phyloP scores from a whole-genome alignment of 1,284 basidiomycete species.

The Somion occarium region DNA sequence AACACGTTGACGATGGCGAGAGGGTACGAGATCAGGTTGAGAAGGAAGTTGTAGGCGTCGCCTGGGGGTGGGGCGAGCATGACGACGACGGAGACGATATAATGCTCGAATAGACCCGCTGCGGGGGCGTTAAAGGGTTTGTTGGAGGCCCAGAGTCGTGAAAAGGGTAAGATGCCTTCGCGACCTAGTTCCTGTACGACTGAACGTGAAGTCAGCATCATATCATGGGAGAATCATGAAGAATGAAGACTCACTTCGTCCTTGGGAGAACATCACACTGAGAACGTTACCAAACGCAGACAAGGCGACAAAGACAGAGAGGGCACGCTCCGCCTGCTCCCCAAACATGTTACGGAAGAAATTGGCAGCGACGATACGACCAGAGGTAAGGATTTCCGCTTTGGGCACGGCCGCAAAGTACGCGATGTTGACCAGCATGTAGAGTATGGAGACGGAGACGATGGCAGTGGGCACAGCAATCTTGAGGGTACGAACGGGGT shows the following conservation, averaged over 20 bases:
- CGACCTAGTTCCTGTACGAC: constrained; percentile 67
- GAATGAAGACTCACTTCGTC: constrained; percentile 30
- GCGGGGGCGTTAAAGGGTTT: constrained; percentile 59
- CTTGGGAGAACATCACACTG: constrained; percentile 53
- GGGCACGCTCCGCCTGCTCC: constrained; percentile 44
- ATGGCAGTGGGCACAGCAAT: constrained; percentile 56
- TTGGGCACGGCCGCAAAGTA: constrained; percentile 63
- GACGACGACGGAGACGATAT: constrained; percentile 43
- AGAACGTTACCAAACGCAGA: constrained; percentile 57
- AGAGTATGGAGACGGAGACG: constrained; percentile 41
- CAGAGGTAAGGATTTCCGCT: constrained; percentile 49
- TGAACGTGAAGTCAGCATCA: not conserved
- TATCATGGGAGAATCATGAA: constrained; percentile 5
- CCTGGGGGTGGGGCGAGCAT: constrained; percentile 52
- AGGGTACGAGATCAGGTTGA: constrained; percentile 49
- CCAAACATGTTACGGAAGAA: constrained; percentile 65
- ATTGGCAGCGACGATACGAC: constrained; percentile 51
- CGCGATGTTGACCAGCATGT: constrained; percentile 54
- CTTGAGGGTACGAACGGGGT: constrained; percentile 59
- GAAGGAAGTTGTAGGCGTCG: constrained; percentile 59
- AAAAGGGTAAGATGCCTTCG: constrained; percentile 58
- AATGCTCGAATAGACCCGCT: constrained; percentile 50
- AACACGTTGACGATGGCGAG: constrained; percentile 45
- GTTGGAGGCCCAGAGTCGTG: constrained; percentile 55
- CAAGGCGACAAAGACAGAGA: constrained; percentile 53